Evolutionary conservation across 2,329 filamentous ascomycete species (phyloP).

Genomic region (Exophiala spinifera): DNA sequence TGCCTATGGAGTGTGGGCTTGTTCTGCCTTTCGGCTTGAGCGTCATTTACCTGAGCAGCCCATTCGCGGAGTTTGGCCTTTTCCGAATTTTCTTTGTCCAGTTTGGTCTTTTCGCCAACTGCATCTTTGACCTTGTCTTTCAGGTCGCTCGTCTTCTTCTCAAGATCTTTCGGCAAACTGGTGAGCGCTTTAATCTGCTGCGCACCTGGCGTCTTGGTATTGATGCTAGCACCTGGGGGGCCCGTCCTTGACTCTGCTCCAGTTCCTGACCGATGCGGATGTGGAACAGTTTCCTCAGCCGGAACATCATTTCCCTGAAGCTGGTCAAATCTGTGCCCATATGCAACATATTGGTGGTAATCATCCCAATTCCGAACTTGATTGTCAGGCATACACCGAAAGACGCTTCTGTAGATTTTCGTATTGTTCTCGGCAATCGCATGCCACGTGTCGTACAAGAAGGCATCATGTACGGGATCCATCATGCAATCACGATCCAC

Average conservation of each 20-base stretch:
- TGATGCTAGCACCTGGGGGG: slow-evolving; percentile 36
- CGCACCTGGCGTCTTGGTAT: slow-evolving; percentile 33
- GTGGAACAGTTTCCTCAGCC: slow-evolving; percentile 13
- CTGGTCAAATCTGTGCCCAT: slow-evolving; percentile 72
- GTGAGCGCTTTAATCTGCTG: slow-evolving; percentile 29
- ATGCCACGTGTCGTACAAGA: slow-evolving; percentile 86
- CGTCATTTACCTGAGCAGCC: slow-evolving; percentile 35
- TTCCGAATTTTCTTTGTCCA: slow-evolving; percentile 26
- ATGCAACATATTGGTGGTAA: slow-evolving; percentile 79
- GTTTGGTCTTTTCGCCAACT: slow-evolving; percentile 18
- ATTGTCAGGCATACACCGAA: slow-evolving; percentile 94
- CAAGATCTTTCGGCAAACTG: slow-evolving; percentile 32
- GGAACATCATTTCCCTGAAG: slow-evolving; percentile 52
- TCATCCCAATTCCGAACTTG: slow-evolving; percentile 91
- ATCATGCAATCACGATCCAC: slow-evolving; percentile 91
- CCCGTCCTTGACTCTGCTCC: slow-evolving; percentile 36
- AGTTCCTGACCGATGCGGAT: slow-evolving; percentile 44
- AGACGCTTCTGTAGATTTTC: slow-evolving; percentile 86
- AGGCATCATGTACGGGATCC: slow-evolving; percentile 77
- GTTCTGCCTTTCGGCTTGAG: slow-evolving; percentile 36
- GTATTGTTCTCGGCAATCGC: slow-evolving; percentile 90
- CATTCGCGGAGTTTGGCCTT: slow-evolving; percentile 37
- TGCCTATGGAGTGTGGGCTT: slow-evolving; percentile 25
- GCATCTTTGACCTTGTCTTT: slow-evolving; percentile 33
- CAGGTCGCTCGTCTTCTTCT: slow-evolving; percentile 32